Conservation (phyloP, 345 rosid species). For the Litchi chinensis region DNA sequence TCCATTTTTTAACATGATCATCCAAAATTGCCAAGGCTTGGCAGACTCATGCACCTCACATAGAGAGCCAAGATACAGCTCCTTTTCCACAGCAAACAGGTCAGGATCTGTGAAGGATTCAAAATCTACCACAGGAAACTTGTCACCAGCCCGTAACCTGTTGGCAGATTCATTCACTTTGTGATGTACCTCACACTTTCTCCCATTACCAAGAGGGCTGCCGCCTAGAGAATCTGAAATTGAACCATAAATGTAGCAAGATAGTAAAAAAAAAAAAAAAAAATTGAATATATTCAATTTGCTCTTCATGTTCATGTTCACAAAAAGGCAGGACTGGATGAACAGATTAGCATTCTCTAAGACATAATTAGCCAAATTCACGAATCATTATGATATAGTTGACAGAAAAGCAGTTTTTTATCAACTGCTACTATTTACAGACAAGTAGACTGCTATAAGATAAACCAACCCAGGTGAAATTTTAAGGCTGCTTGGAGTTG, state of each 20-base stretch:
- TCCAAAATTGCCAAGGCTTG: conserved; percentile 59
- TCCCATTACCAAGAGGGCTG: conserved; percentile 23
- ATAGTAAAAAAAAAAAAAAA: conserved; percentile 9
- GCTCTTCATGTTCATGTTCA: background rate
- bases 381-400: background rate
- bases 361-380: background rate
- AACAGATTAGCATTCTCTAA: background rate
- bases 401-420: too few species aligned
- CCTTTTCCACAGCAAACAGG: conserved; percentile 56
- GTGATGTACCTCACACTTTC: conserved; percentile 42
- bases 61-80: conserved; percentile 50
- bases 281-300: background rate
- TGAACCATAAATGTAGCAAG: conserved; percentile 11
- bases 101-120: conserved; percentile 44
- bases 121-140: conserved; percentile 44
- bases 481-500: background rate
- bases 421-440: too few species aligned
- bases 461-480: background rate
- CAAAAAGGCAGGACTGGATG: too few species aligned
- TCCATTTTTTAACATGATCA: conserved; percentile 68
- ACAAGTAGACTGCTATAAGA: background rate
- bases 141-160: conserved; percentile 46
- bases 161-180: conserved; percentile 52
- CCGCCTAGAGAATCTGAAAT: conserved; percentile 31
- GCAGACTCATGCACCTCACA: conserved; percentile 43